These are phyloP conservation scores for Aureobasidium lini DNA, from an alignment of 2,329 filamentous ascomycete genomes.

Conservation along the genomic window DNA sequence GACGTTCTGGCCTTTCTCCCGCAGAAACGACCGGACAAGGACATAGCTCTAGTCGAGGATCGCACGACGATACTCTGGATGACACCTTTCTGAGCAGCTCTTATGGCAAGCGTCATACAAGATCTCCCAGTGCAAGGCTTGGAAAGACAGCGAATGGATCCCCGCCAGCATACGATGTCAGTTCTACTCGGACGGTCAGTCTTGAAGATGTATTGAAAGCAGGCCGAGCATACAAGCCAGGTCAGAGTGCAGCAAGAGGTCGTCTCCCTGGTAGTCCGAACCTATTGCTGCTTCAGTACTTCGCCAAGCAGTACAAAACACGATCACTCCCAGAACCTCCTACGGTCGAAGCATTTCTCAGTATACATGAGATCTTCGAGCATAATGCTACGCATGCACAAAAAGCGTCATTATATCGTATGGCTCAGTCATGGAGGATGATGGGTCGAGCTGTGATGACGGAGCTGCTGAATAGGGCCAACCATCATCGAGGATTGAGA, in stretches of 20 bases:
- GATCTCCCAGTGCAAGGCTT: conserved; percentile 39
- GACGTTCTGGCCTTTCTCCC: not conserved
- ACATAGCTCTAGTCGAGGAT: conserved; percentile 19
- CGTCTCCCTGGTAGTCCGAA: conserved; percentile 37
- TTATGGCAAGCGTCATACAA: conserved; percentile 31
- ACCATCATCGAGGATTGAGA: conserved; percentile 7
- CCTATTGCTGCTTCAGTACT: conserved; percentile 32
- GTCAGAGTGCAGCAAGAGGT: conserved; percentile 44
- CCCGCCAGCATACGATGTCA: conserved; percentile 41
- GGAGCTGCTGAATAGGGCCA: conserved; percentile 36
- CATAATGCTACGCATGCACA: conserved; percentile 49
- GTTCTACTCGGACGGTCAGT: conserved; percentile 40
- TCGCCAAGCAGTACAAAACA: conserved; percentile 38
- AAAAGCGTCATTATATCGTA: conserved; percentile 40
- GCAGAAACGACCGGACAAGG: not conserved
- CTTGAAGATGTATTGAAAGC: conserved; percentile 44
- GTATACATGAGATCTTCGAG: conserved; percentile 38
- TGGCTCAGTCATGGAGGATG: conserved; percentile 54
- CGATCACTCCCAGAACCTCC: conserved; percentile 32
- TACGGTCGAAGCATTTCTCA: conserved; percentile 29
- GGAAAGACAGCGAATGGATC: conserved; percentile 48
- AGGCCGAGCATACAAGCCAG: conserved; percentile 32
- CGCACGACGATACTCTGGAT: conserved; percentile 51
- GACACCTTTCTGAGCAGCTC: conserved; percentile 45
- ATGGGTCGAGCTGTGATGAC: conserved; percentile 44